phyloP scores from a whole-genome alignment of 768 basidiomycete genomes.

The Termitomyces bulborhizus region DNA sequence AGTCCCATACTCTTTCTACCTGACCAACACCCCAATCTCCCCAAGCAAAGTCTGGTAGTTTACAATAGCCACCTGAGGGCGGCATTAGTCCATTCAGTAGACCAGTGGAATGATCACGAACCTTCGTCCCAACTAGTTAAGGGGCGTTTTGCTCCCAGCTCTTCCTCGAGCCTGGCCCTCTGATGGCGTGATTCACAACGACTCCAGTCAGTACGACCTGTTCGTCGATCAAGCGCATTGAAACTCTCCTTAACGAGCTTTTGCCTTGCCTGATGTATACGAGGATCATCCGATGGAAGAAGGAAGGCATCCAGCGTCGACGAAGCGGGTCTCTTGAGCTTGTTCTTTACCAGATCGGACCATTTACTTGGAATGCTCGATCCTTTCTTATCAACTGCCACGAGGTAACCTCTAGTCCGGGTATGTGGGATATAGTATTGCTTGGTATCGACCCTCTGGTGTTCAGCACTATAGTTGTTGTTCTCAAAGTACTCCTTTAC shows the following conservation, averaged over 20 bases:
- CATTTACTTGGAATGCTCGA: conserved; percentile 64
- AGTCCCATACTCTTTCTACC: conserved; percentile 92
- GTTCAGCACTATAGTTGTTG: conserved; percentile 70
- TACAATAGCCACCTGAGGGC: conserved; percentile 69
- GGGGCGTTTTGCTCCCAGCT: conserved; percentile 76
- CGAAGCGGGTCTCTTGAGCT: conserved; percentile 78
- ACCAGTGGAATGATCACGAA: conserved; percentile 20
- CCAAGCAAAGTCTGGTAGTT: conserved; percentile 87
- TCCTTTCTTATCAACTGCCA: conserved; percentile 65
- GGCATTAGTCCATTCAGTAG: background rate
- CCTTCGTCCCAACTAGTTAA: conserved; percentile 94
- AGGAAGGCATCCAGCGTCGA: conserved; percentile 88
- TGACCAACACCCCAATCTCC: conserved; percentile 90
- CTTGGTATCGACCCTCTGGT: conserved; percentile 74
- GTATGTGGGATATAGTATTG: conserved; percentile 94
- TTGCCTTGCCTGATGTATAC: conserved; percentile 84
- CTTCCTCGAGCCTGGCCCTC: conserved; percentile 78
- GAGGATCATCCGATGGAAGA: conserved; percentile 85
- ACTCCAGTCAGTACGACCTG: conserved; percentile 83
- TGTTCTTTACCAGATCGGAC: conserved; percentile 51
- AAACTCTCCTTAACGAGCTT: conserved; percentile 70
- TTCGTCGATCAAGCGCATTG: conserved; percentile 56
- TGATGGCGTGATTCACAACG: conserved; percentile 92
- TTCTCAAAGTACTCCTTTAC: conserved; percentile 74
- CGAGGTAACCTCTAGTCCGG: conserved; percentile 81